Base-by-base conservation (phyloP, 2,329 filamentous ascomycete genomes). In the Alternaria alternata region DNA sequence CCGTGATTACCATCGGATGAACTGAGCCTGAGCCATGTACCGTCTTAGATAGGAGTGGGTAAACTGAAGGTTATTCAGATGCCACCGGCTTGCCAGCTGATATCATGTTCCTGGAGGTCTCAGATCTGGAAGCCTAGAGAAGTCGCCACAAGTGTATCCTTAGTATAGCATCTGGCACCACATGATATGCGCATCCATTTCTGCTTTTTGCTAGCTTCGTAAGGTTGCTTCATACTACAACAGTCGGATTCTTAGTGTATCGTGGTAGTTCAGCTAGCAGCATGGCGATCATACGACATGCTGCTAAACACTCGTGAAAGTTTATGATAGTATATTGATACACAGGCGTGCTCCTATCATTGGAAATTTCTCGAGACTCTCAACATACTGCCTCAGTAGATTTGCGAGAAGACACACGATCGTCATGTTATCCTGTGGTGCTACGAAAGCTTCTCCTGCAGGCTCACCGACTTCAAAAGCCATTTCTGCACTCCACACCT, bases 401-500 rank as follows among this genome's bases (percentile, higher is more conserved):
- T 9, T 30, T 30, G 9, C 11, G 28, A 30, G 11, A 1, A 11
- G 28, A 30, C 5, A 30, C 24, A 46, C 43, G 16, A 46, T n/a
- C 24, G 28, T 46, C 28, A 30, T 46, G 43, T 26, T 26, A 12
- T 46, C 24, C 18, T 30, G 24, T 28, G 24, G 26, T 28, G 43
- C 24, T 28, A 46, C 16, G n/a, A 46, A 30, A 28, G 22, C 44
- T 34, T 54, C 20, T 58, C 28, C 51, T 51, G 26, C 42, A 7
- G 22, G 12, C 51, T 55, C 38, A 20, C 51, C 43, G 43, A 53
- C 56, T 41, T 55, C 28, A 14, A 42, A 51, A 55, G 30, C 56
- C 56, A 43, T 51, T 48, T 38, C 26, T 49, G 51, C 56, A 59
- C 56, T 55, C 56, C 57, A 49, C 44, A 39, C 52, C 16, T 56